These are phyloP conservation scores for Fusarium sp. DNA, from an alignment of 2,329 filamentous ascomycete species.

Conservation along the genomic window DNA sequence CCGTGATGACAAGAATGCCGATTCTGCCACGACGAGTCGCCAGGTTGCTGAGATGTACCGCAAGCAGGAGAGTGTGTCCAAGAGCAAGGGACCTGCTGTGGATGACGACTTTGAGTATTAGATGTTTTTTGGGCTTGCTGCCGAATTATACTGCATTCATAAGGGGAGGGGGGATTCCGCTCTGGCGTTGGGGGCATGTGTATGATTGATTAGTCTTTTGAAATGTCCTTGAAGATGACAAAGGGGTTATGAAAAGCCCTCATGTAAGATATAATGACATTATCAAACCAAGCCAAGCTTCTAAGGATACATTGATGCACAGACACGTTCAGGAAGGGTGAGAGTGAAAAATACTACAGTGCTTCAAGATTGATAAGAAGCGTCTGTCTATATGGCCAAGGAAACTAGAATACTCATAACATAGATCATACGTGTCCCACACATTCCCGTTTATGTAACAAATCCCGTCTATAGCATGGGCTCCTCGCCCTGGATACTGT, in stretches of 20 bases:
- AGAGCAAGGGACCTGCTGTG: constrained; percentile 83
- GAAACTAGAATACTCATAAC: constrained; percentile 6
- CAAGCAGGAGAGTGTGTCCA: constrained; percentile 88
- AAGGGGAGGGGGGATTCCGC: constrained; percentile 4
- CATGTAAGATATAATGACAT: constrained; percentile 5
- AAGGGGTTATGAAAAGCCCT: constrained; percentile 3
- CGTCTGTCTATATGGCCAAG: constrained; percentile 9
- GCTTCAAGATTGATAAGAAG: neutral
- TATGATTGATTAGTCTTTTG: neutral
- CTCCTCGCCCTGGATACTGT: constrained; percentile 42
- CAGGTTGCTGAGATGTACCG: constrained; percentile 97
- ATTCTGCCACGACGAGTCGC: constrained; percentile 81
- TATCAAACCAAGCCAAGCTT: neutral
- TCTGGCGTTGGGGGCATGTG: constrained; percentile 23
- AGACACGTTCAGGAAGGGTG: neutral
- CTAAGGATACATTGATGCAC: neutral
- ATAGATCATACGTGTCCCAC: constrained; percentile 12
- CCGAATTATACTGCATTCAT: neutral
- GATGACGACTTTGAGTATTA: constrained; percentile 99
- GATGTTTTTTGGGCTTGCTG: neutral
- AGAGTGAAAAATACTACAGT: neutral
- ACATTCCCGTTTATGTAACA: constrained; percentile 1
- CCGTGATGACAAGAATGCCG: constrained; percentile 94
- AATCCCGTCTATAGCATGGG: constrained; percentile 39
- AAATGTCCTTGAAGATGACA: neutral